Base-by-base conservation (phyloP, 1,284 basidiomycete genomes). In the Trichosporon faecale region DNA sequence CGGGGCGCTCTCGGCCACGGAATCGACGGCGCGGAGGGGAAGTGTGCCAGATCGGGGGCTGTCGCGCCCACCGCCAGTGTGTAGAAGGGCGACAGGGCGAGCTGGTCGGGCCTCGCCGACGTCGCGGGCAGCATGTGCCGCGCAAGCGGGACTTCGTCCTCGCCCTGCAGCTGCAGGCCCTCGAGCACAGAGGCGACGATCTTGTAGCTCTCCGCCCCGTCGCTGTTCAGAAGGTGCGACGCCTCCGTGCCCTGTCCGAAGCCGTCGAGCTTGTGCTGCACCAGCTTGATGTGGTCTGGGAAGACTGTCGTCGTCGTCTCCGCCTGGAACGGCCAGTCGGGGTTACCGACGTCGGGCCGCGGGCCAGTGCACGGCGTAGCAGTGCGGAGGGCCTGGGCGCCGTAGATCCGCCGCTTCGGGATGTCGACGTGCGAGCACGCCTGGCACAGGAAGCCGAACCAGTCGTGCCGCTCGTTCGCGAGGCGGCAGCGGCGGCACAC, bases 391-490 rank as follows among this genome's bases (percentile, higher is more conserved):
- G 69, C 75, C 3, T 73, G 71, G 2, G 70, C 75, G 0, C 71
- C 65, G 69, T 77, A 78, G 3, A 76, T 70, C 23, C 71, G 69
- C 23, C 75, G 73, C 21, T 35, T 33, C 14, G 73, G 73, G 9
- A 46, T 35, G 6, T 70, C 69, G 25, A 69, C 18, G 21, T 46
- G 29, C n/a, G 67, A 31, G 70, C 80, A 82, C 18, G 73, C 76
- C 60, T 80, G 77, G 67, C 81, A 83, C 33, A 73, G 65, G 77
- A 77, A 79, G 3, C 76, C 78, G 37, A 68, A 49, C 81, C 81
- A 83, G n/a, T 75, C 72, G 23, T 72, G 70, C 11, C 79, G 68
- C 66, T 82, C 79, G 63, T 79, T 77, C 11, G 80, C 79, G 61
- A 74, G 72, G 1, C 76, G 76, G 61, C 81, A 83, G 49, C 72